phyloP scores from a whole-genome alignment of 2,329 filamentous ascomycete genomes.

The Fusarium fracticaudum region DNA sequence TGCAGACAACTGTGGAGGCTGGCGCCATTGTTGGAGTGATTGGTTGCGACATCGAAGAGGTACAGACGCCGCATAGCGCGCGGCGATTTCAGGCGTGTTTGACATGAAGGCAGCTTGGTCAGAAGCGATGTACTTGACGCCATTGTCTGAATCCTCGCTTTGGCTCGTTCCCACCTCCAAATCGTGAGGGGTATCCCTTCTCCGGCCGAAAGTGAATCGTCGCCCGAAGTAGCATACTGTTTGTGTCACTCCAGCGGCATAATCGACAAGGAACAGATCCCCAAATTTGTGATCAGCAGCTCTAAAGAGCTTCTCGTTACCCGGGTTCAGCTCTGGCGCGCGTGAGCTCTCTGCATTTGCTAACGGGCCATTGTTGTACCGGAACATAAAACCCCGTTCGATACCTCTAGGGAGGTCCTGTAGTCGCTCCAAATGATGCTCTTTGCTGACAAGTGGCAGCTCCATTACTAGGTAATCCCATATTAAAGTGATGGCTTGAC shows the following conservation, averaged over 20 bases:
- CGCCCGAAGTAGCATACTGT: not conserved
- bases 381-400: fast-evolving
- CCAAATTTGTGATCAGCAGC: not conserved
- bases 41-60: not conserved
- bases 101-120: not conserved
- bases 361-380: not conserved
- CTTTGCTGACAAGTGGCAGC: fast-evolving
- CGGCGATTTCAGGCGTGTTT: not conserved
- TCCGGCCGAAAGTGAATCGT: not conserved
- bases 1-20: not conserved
- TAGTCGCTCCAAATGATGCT: not conserved
- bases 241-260: not conserved
- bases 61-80: not conserved
- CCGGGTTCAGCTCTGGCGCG: not conserved
- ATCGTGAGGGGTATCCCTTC: not conserved
- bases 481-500: not conserved
- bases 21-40: not conserved
- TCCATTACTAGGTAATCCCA: not conserved
- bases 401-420: not conserved
- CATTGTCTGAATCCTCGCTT: fast-evolving
- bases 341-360: not conserved
- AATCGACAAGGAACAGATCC: not conserved
- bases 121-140: not conserved
- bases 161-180: not conserved
- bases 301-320: not conserved